Conservation (phyloP, 768 basidiomycete species). For the Cyathus striatus region DNA sequence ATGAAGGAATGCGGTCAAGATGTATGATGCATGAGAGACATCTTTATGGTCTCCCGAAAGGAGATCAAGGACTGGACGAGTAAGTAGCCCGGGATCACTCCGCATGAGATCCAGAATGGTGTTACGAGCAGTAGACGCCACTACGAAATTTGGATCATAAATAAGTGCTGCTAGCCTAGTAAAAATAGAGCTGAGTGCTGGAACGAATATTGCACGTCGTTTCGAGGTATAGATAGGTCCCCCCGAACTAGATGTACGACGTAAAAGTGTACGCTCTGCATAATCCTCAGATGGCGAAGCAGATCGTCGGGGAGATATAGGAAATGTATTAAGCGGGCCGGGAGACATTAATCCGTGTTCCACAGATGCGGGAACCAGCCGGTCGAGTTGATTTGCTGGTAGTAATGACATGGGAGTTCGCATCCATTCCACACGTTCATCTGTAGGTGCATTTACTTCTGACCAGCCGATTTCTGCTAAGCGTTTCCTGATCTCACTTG, state of each 20-base stretch:
- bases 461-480: slow-evolving; percentile 75
- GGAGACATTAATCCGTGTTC: slow-evolving; percentile 17
- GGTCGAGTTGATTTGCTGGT: slow-evolving; percentile 52
- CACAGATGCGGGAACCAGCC: slow-evolving; percentile 26
- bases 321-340: slow-evolving; percentile 24
- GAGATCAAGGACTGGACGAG: slow-evolving; percentile 56
- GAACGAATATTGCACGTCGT: slow-evolving; percentile 64
- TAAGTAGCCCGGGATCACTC: slow-evolving; percentile 66
- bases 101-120: slow-evolving; percentile 64
- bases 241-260: slow-evolving; percentile 54
- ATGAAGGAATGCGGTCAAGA: slow-evolving; percentile 55
- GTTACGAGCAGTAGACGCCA: slow-evolving; percentile 53
- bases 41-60: slow-evolving; percentile 48
- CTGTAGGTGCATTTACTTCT: slow-evolving; percentile 48
- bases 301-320: slow-evolving; percentile 25
- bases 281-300: slow-evolving; percentile 10
- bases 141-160: slow-evolving; percentile 44
- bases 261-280: slow-evolving; percentile 33
- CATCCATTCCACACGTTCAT: slow-evolving; percentile 54
- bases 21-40: slow-evolving; percentile 40
- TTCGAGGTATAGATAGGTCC: slow-evolving; percentile 41
- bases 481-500: slow-evolving; percentile 58
- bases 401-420: slow-evolving; percentile 64
- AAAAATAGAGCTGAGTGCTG: slow-evolving; percentile 50
- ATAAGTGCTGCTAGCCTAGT: slow-evolving; percentile 47